Base-by-base conservation (phyloP, 2,329 filamentous ascomycete genomes). In the Aspergillus sp. region DNA sequence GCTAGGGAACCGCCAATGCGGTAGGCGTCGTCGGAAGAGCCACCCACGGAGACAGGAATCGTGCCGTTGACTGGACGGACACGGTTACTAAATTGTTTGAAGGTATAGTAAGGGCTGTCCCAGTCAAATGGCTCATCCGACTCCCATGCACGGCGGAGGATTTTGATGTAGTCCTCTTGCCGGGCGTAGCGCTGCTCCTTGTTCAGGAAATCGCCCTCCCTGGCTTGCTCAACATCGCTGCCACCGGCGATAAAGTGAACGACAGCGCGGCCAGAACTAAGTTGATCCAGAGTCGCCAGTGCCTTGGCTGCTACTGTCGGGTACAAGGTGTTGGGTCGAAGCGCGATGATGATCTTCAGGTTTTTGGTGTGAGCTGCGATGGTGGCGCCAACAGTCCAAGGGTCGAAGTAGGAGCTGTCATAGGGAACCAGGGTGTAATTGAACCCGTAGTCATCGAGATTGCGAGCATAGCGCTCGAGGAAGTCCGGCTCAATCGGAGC, bases 191-290 rank as follows among this genome's bases (percentile, higher is more conserved):
- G 80, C 66, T 86, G 73, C 9, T 82, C 79, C 65, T 87, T 87
- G 67, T 65, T 75, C 2, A 86, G 65, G 64, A 84, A 86, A 61
- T 87, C 84, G 11, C 84, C 84, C 67, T 86, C 84, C 24, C 76
- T 77, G 1, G 83, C 83, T 68, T 87, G 84, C 60, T 87, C 84
- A 3, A 70, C 79, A 55, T 87, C 84, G 56, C 79, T 85, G 48
- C 84, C 84, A 27, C 84, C 84, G 0, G 84, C 84, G 61, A 87
- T 86, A 65, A 86, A 85, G 64, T 87, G 84, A 11, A 86, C 84
- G 0, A 86, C 84, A 4, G 79, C 84, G 9, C 84, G 80, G 7
- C 84, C 84, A 3, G 69, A 71, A 67, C 81, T 82, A 24, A 86
- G 80, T 61, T 86, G 84, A 62, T 86, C 84, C 0, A 87, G 79